Percentiles rank a stretch among this genome's conserved stretches.
These are phyloP conservation scores for Saccharomycopsis capsularis DNA, from an alignment of 805 yeast species.

Conservation along the genomic window DNA sequence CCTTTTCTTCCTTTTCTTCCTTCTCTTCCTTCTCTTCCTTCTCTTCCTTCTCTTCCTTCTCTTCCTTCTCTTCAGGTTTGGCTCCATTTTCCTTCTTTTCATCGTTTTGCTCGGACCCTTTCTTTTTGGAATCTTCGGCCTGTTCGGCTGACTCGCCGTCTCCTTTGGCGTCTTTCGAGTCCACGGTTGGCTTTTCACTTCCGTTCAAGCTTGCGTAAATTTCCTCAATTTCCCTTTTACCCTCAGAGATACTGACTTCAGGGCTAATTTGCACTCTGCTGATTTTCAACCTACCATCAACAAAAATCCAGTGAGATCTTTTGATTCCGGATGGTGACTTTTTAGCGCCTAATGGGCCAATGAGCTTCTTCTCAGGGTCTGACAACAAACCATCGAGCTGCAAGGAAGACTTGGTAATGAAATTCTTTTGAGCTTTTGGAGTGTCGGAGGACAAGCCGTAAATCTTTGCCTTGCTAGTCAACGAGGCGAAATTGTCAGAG, in stretches of 20 bases:
- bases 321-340: conserved; percentile 69
- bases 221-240: conserved; percentile 47
- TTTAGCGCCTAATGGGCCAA: conserved; percentile 75
- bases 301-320: conserved; percentile 90
- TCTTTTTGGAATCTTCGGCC: background rate
- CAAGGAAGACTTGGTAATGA: conserved; percentile 64
- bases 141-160: background rate
- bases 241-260: conserved; percentile 52
- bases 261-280: conserved; percentile 40
- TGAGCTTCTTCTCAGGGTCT: conserved; percentile 66
- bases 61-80: background rate
- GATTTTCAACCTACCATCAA: conserved; percentile 56
- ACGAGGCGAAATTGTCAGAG: conserved; percentile 53
- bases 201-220: conserved; percentile 24
- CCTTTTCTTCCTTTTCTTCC: background rate
- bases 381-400: conserved; percentile 61
- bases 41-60: conserved; percentile 1
- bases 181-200: background rate
- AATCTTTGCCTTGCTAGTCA: conserved; percentile 51
- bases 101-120: background rate
- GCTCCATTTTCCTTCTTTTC: background rate
- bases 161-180: background rate
- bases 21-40: background rate
- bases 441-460: conserved; percentile 81
- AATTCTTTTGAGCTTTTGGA: conserved; percentile 70